Conservation (phyloP, 768 basidiomycete species). For the Leccinum boreale region DNA sequence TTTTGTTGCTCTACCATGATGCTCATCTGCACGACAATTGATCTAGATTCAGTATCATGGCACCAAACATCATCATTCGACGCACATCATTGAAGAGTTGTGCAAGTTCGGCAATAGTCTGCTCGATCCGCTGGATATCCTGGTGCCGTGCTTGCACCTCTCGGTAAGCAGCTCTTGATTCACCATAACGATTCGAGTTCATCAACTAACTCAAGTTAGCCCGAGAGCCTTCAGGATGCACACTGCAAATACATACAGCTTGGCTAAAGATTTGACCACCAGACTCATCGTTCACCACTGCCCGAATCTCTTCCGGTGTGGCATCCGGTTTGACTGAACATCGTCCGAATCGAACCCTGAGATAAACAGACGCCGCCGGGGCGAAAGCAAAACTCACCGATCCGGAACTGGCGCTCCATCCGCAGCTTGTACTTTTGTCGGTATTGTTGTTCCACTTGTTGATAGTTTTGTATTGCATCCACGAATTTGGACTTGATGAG, state of each 20-base stretch:
- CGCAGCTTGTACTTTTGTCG: constrained; percentile 76
- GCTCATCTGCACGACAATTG: constrained; percentile 63
- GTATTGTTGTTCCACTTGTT: constrained; percentile 78
- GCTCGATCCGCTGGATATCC: constrained; percentile 94
- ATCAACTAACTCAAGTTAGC: constrained; percentile 55
- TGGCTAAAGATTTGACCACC: constrained; percentile 88
- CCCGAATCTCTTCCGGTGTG: constrained; percentile 79
- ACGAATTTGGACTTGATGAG: constrained; percentile 75
- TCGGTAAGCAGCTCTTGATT: constrained; percentile 85
- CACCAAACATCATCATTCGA: constrained; percentile 3
- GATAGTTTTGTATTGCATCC: constrained; percentile 83
- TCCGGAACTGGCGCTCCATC: constrained; percentile 84
- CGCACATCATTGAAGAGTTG: constrained; percentile 93
- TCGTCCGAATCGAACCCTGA: not conserved
- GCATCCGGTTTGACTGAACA: constrained; percentile 86
- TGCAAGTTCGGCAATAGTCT: constrained; percentile 87
- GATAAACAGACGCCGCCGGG: not conserved
- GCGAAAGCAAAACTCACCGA: constrained; percentile 47
- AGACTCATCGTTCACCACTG: constrained; percentile 82
- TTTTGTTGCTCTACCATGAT: constrained; percentile 94
- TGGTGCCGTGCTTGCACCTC: constrained; percentile 98
- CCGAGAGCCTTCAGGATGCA: not conserved
- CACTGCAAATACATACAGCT: constrained; percentile 47
- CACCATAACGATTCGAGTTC: constrained; percentile 87
- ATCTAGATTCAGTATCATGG: constrained; percentile 3